Base-by-base conservation (phyloP, 306 rosid genomes). In the Amphicarpaea edgeworthii region DNA sequence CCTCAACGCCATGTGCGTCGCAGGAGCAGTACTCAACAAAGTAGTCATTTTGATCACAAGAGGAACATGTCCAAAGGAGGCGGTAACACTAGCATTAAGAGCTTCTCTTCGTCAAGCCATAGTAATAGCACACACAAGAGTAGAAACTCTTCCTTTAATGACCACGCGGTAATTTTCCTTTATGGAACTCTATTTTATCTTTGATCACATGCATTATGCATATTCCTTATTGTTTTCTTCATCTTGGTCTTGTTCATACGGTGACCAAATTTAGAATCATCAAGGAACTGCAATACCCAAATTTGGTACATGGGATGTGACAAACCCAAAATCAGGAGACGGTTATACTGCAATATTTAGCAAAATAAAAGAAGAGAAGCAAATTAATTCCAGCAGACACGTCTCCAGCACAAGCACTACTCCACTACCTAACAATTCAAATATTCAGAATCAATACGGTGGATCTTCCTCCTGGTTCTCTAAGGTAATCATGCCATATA, bases 221-320 rank as follows among this genome's bases (percentile, higher is more conserved):
- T n/a, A n/a, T 72, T 53, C 26, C 37, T 59, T 28, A 2, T 34
- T 34, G 40, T 34, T 34, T 34, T 34, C 40, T 34, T 7, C 40
- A 34, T 34, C 40, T 34, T 34, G 40, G 40, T 34, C 40, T 6
- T 34, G n/a, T n/a, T 2, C 4, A 34, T 34, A n/a, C n/a, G 40
- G 40, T 34, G 40, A 34, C 7, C 40, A 34, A 34, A 34, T 34
- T 34, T 34, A 73, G 84, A 61, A 58, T 1, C 53, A 68, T 40
- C 7, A 20, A 38, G 72, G 40, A 59, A 20, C 77, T 3, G n/a
- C 67, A 49, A 30, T 59, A 49, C 84, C 84, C 0, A 65, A 75
- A 81, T 81, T 81, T 51, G 81, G 84, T 26, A n/a, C 12, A 12
- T 81, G 84, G 84, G 77, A 81, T 75, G 81, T 50, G 0, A 68